Evolutionary conservation across 2,329 filamentous ascomycete species (phyloP).

Genomic region (Dactylellina drechsleri): DNA sequence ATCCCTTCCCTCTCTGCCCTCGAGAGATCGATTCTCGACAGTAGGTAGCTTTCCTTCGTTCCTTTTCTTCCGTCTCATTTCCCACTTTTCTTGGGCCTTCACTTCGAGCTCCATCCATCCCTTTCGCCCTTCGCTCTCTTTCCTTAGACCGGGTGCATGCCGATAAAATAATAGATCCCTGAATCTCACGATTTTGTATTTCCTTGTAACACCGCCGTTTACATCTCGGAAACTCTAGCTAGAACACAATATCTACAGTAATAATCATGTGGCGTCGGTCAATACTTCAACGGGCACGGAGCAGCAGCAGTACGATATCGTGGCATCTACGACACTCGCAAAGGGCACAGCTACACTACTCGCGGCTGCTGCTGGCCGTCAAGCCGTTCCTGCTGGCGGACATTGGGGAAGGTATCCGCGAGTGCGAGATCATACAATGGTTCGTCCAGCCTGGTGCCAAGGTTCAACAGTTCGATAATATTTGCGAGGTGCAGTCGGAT

Average conservation of each 20-base stretch:
- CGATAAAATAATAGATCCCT: no score
- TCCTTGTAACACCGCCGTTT: neutral
- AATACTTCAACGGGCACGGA: conserved; percentile 24
- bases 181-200: no score
- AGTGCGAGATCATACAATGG: conserved; percentile 99
- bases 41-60: neutral
- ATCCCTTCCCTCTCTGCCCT: conserved; percentile 1
- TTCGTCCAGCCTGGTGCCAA: conserved; percentile 95
- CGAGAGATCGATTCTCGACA: neutral
- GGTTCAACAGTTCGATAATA: conserved; percentile 96
- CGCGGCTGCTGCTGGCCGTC: conserved; percentile 65
- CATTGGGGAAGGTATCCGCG: conserved; percentile 95
- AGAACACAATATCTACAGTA: conserved; percentile 8
- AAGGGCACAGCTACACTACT: conserved; percentile 56
- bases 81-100: no score
- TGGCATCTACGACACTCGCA: conserved; percentile 3
- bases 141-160: neutral
- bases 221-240: neutral
- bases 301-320: conserved; percentile 1
- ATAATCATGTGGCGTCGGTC: conserved; percentile 49
- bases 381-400: conserved; percentile 86
- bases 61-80: neutral
- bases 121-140: neutral
- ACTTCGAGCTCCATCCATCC: neutral
- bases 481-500: conserved; percentile 98